phyloP scores from a whole-genome alignment of 352 stramenopile genomes.

The Pelagophyceae sp. region DNA sequence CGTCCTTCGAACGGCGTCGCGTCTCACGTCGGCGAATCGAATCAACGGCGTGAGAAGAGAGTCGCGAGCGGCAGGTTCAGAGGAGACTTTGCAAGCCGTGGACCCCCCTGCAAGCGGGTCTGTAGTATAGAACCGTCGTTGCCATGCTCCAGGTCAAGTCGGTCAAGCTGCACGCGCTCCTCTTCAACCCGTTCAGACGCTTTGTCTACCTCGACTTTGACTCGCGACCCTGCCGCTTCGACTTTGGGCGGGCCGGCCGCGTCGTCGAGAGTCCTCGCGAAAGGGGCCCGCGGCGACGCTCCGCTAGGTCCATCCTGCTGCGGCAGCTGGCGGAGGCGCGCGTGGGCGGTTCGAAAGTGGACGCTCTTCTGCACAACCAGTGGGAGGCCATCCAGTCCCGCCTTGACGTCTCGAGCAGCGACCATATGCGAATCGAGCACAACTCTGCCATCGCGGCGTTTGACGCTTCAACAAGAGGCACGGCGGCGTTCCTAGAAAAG shows the following conservation, averaged over 20 bases:
- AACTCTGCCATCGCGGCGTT: background rate
- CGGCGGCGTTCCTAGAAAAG: background rate
- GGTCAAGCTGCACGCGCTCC: background rate
- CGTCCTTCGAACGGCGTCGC: too few species aligned
- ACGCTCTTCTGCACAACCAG: constrained; percentile 16
- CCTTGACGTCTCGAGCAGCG: background rate
- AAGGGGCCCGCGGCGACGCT: too few species aligned
- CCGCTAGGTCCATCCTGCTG: background rate
- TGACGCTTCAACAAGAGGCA: background rate
- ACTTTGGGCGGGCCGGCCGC: too few species aligned
- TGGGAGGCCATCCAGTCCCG: background rate
- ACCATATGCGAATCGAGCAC: constrained; percentile 4
- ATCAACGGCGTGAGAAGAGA: too few species aligned
- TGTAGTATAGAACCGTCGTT: too few species aligned
- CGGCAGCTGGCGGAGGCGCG: background rate
- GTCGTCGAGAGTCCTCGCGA: too few species aligned
- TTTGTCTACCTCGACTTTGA: constrained; percentile 17
- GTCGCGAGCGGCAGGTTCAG: too few species aligned
- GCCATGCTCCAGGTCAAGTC: constrained; percentile 8
- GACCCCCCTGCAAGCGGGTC: too few species aligned
- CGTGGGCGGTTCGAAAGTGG: background rate
- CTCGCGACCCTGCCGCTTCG: background rate
- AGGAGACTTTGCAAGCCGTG: too few species aligned
- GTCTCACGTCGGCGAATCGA: too few species aligned
- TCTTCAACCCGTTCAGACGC: constrained; percentile 8